These are phyloP conservation scores for Hyaloperonospora arabidopsidis DNA, from an alignment of 352 stramenopile species.

Conservation along the genomic window DNA sequence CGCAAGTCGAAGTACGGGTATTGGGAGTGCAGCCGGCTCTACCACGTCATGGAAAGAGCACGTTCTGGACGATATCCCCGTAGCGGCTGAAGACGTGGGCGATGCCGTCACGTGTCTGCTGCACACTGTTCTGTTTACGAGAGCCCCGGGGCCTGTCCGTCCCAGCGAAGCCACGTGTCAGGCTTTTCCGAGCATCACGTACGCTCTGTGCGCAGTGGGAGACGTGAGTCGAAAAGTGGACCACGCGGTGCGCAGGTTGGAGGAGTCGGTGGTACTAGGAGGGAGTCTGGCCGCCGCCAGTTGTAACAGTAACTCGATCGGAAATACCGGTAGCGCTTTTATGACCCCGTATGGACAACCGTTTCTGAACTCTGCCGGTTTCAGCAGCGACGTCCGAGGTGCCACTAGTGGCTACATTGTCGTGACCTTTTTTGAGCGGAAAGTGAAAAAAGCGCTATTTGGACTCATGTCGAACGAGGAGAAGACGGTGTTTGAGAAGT, in stretches of 20 bases:
- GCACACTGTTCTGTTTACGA: constrained; percentile 78
- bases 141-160: constrained; percentile 58
- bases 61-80: constrained; percentile 52
- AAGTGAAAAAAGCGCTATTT: constrained; percentile 79
- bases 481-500: constrained; percentile 82
- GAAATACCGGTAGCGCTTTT: constrained; percentile 10
- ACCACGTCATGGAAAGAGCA: constrained; percentile 46
- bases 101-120: constrained; percentile 63
- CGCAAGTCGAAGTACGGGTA: neutral
- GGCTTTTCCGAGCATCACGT: constrained; percentile 66
- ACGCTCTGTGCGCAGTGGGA: constrained; percentile 66
- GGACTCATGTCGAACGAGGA: constrained; percentile 81
- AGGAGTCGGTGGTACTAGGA: constrained; percentile 35
- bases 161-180: constrained; percentile 71
- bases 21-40: neutral
- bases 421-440: constrained; percentile 72
- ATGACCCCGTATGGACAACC: constrained; percentile 28
- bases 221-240: constrained; percentile 79
- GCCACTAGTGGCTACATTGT: constrained; percentile 42
- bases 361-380: constrained; percentile 5
- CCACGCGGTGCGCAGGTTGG: constrained; percentile 49
- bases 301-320: constrained; percentile 21
- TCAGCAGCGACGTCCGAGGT: constrained; percentile 21
- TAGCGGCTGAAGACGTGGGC: constrained; percentile 44
- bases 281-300: neutral